Evolutionary conservation across 257 asterid species (phyloP).

Genomic region (Nicotiana attenuata): DNA sequence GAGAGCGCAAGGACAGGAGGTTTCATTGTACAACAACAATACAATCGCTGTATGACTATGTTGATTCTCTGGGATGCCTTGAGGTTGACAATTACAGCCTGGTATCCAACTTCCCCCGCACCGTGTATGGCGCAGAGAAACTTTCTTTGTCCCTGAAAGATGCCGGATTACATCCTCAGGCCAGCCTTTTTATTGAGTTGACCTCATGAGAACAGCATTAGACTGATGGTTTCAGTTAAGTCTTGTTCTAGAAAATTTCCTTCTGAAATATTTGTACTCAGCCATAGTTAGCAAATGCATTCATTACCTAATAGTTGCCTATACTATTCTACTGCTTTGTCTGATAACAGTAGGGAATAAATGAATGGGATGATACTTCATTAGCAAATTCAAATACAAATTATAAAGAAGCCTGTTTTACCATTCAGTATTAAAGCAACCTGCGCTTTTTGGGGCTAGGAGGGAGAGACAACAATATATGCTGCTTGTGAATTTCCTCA

Average conservation of each 20-base stretch:
- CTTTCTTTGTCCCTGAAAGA: conserved; percentile 57
- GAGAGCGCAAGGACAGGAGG: conserved; percentile 89
- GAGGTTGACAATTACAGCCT: conserved; percentile 57
- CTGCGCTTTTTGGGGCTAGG: background rate
- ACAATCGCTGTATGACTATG: conserved; percentile 67
- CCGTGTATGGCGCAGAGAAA: conserved; percentile 64
- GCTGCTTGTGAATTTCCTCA: background rate
- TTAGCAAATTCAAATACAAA: background rate
- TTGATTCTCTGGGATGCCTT: conserved; percentile 81
- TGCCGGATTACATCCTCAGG: conserved; percentile 97
- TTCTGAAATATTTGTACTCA: background rate
- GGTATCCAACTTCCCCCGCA: conserved; percentile 87
- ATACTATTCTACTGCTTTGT: background rate
- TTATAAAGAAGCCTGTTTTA: background rate
- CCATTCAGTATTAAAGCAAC: background rate
- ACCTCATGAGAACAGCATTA: conserved; percentile 22
- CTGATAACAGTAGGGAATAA: background rate
- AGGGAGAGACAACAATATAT: background rate
- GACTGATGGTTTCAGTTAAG: background rate
- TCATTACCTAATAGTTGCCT: background rate
- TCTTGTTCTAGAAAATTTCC: background rate
- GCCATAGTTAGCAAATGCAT: background rate
- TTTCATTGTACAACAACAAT: conserved; percentile 53
- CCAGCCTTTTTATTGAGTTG: conserved; percentile 83
- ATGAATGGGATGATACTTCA: background rate